Percentiles rank a stretch among this genome's conserved stretches.
Evolutionary conservation across 441 rosid species (phyloP).

Genomic region (Kokia cookei): DNA sequence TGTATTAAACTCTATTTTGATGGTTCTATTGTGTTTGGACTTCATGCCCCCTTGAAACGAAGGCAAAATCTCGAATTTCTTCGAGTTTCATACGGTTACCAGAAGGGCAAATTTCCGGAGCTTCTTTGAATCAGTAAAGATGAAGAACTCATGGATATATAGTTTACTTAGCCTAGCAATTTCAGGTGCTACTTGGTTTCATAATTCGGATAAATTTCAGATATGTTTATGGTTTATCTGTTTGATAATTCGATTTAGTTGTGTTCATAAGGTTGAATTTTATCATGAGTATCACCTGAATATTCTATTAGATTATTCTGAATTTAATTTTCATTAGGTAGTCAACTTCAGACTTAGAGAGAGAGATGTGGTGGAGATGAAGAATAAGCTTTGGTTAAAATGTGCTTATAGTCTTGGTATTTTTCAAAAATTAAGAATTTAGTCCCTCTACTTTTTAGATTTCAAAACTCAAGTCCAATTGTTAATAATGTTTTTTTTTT

Average conservation of each 20-base stretch:
- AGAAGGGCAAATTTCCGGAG: neutral
- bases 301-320: no score
- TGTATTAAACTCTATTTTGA: neutral
- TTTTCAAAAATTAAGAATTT: no score
- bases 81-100: neutral
- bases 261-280: no score
- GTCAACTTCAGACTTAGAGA: no score
- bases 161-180: neutral
- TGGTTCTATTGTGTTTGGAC: neutral
- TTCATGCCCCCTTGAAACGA: neutral
- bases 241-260: neutral
- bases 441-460: no score
- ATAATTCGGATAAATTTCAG: neutral
- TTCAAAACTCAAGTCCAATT: no score
- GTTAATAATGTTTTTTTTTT: no score
- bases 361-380: no score
- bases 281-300: no score
- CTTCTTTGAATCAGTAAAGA: neutral
- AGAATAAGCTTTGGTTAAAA: no score
- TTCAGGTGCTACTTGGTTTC: neutral
- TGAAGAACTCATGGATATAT: neutral
- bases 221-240: neutral
- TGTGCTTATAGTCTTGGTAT: no score
- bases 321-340: no score
- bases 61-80: neutral